These are phyloP conservation scores for Pyrrhoderma lamaoense DNA, from an alignment of 1,284 basidiomycete genomes.

Conservation along the genomic window DNA sequence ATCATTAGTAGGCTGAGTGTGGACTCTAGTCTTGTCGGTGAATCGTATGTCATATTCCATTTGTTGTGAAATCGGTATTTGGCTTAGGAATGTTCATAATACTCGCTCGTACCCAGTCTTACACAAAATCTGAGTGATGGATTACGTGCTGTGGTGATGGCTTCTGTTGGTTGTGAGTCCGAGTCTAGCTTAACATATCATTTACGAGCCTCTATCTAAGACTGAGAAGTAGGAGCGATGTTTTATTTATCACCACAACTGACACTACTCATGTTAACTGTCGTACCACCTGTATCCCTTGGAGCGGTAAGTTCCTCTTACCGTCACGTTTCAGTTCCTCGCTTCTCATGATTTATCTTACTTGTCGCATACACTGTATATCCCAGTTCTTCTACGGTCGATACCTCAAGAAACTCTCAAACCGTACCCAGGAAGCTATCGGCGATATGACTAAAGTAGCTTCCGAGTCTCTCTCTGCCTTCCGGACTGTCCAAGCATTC, in stretches of 20 bases:
- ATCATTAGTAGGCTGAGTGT: slow-evolving; percentile 87
- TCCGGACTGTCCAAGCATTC: slow-evolving; percentile 90
- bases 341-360: neutral
- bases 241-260: slow-evolving; percentile 89
- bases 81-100: slow-evolving; percentile 27
- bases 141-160: slow-evolving; percentile 80
- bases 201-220: slow-evolving; percentile 3
- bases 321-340: neutral
- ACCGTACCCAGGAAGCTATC: slow-evolving; percentile 88
- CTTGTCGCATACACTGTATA: too few species aligned
- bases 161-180: slow-evolving; percentile 75
- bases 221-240: slow-evolving; percentile 82
- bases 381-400: slow-evolving; percentile 77
- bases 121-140: slow-evolving; percentile 92
- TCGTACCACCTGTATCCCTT: slow-evolving; percentile 93
- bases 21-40: slow-evolving; percentile 92
- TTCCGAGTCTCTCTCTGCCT: slow-evolving; percentile 86
- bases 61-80: neutral
- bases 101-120: too few species aligned
- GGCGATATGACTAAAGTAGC: slow-evolving; percentile 94
- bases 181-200: neutral
- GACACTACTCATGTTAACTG: slow-evolving; percentile 87
- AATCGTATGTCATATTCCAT: slow-evolving; percentile 51
- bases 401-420: slow-evolving; percentile 88
- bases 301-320: slow-evolving; percentile 63